These are phyloP conservation scores for Pythium sp. DNA, from an alignment of 352 stramenopile species.

Conservation along the genomic window DNA sequence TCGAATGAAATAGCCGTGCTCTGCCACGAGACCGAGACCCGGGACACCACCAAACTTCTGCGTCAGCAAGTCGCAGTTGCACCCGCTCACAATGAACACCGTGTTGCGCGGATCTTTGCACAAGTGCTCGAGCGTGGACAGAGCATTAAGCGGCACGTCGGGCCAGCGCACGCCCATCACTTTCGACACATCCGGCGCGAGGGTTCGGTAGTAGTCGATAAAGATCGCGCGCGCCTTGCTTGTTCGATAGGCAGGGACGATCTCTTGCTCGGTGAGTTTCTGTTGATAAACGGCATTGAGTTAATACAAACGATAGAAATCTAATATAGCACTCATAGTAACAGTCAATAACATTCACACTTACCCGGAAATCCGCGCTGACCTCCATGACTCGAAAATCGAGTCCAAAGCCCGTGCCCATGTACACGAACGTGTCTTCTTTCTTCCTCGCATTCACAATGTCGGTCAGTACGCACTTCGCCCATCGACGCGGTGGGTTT, in stretches of 20 bases:
- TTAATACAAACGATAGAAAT: background rate
- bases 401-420: slow-evolving; percentile 93
- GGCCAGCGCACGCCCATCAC: slow-evolving; percentile 78
- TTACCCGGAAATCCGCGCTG: slow-evolving; percentile 86
- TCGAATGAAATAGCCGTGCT: slow-evolving; percentile 97
- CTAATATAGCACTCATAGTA: background rate
- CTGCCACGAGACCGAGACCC: slow-evolving; percentile 95
- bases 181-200: slow-evolving; percentile 89
- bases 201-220: slow-evolving; percentile 98
- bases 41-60: slow-evolving; percentile 93
- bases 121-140: slow-evolving; percentile 89
- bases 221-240: slow-evolving; percentile 92
- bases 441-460: slow-evolving; percentile 81
- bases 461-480: slow-evolving; percentile 68
- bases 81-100: slow-evolving; percentile 98
- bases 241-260: slow-evolving; percentile 57
- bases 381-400: slow-evolving; percentile 97
- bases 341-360: slow-evolving; percentile 25
- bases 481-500: slow-evolving; percentile 69
- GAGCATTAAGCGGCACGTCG: slow-evolving; percentile 63
- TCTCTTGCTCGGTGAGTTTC: slow-evolving; percentile 72
- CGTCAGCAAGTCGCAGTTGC: slow-evolving; percentile 94
- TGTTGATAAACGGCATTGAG: slow-evolving; percentile 13
- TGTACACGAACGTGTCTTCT: slow-evolving; percentile 77
- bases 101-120: slow-evolving; percentile 94